These are phyloP conservation scores for Kwoniella sp. DNA, from an alignment of 768 basidiomycete genomes.

Conservation along the genomic window DNA sequence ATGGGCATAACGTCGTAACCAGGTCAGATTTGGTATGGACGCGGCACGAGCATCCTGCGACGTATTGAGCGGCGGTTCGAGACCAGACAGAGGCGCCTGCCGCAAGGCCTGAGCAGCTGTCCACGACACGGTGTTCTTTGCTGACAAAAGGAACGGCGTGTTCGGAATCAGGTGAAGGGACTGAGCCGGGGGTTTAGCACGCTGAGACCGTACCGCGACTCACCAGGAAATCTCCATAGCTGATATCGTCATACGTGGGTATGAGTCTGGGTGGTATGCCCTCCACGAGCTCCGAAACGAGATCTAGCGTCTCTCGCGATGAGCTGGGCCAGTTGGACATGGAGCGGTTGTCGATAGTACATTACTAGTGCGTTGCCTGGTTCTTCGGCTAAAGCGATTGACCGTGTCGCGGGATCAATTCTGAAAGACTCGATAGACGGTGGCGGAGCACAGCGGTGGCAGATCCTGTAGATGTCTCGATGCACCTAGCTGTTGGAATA, in stretches of 20 bases:
- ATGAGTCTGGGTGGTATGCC: conserved; percentile 10
- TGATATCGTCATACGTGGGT: conserved; percentile 26
- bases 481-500: not conserved
- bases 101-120: conserved; percentile 8
- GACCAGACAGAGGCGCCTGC: not conserved
- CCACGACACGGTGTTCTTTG: conserved; percentile 21
- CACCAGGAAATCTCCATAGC: conserved; percentile 25
- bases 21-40: conserved; percentile 22
- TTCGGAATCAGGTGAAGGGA: conserved; percentile 30
- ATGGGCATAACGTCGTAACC: conserved; percentile 30
- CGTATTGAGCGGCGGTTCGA: not conserved
- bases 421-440: not conserved
- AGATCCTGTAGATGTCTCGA: not conserved
- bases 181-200: not conserved
- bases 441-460: not conserved
- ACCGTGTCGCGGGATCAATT: not conserved
- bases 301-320: not conserved
- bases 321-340: conserved; percentile 6
- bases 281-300: not conserved
- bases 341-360: not conserved
- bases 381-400: too few species aligned
- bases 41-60: too few species aligned
- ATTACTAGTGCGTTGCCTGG: too few species aligned
- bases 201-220: not conserved
- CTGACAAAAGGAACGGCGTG: conserved; percentile 30